Conservation (phyloP, 257 asterid genomes). For the Nicotiana tabacum region DNA sequence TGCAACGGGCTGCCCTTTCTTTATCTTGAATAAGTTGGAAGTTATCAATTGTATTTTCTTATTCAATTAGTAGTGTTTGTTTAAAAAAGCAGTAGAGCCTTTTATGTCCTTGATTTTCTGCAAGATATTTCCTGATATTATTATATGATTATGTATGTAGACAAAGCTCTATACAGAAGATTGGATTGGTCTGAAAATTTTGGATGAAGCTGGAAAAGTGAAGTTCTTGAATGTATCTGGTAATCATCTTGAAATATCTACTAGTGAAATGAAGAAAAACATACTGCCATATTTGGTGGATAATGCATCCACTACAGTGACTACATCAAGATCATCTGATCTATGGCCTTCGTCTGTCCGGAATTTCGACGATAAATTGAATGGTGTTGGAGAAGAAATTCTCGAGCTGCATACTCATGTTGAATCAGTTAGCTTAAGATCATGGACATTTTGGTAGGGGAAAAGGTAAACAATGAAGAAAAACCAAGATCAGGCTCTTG, state of each 20-base stretch:
- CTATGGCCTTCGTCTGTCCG: constrained; percentile 1
- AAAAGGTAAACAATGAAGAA: neutral
- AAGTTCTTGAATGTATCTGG: constrained; percentile 57
- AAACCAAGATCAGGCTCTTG: neutral
- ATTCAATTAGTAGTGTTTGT: no score
- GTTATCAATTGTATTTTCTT: no score
- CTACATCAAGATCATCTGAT: constrained; percentile 15
- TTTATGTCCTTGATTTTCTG: neutral
- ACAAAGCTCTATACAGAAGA: constrained; percentile 74
- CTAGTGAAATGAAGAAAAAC: constrained; percentile 50
- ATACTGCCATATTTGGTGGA: constrained; percentile 71
- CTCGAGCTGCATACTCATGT: constrained; percentile 26
- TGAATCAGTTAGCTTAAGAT: neutral
- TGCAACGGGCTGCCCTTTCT: no score
- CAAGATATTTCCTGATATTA: neutral
- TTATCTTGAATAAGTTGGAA: no score
- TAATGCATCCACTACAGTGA: constrained; percentile 23
- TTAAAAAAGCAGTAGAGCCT: no score
- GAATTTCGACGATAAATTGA: neutral
- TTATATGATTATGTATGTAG: constrained; percentile 33
- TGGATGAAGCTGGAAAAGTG: constrained; percentile 87
- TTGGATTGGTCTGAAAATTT: constrained; percentile 74
- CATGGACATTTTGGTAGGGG: neutral
- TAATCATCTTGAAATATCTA: constrained; percentile 56
- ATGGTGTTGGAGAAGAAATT: constrained; percentile 18